Evolutionary conservation across 225 moss, liverwort and hornwort species (phyloP).

Genomic region (Polytrichum formosum): DNA sequence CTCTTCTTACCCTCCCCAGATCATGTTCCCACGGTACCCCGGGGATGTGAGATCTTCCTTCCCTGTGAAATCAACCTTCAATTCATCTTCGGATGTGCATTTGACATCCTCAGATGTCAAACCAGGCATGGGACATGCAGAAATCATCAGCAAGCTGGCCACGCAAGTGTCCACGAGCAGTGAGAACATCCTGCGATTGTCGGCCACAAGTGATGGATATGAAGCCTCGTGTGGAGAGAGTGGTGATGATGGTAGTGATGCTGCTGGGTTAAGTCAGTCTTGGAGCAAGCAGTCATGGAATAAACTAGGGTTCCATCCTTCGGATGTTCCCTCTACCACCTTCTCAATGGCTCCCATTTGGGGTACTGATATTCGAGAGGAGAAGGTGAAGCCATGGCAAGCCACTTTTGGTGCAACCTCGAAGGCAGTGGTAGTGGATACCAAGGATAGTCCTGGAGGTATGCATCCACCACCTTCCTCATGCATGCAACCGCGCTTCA

Average conservation of each 20-base stretch:
- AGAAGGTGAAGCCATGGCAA: conserved; percentile 52
- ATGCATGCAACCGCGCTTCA: no score
- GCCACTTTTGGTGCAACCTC: conserved; percentile 7
- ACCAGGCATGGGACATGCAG: not conserved
- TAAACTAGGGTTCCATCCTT: conserved; percentile 45
- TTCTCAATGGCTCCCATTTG: conserved; percentile 16
- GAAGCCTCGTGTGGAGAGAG: conserved; percentile 89
- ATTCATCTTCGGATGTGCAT: conserved; percentile 18
- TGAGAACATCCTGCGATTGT: conserved; percentile 41
- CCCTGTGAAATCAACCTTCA: conserved; percentile 8
- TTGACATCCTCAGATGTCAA: not conserved
- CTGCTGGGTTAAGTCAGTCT: conserved; percentile 41
- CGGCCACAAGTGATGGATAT: conserved; percentile 80
- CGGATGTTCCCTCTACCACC: conserved; percentile 12
- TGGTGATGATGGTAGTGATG: conserved; percentile 66
- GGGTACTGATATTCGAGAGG: conserved; percentile 29
- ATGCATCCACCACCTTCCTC: not conserved
- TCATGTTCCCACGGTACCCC: conserved; percentile 34
- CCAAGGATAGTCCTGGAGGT: conserved; percentile 48
- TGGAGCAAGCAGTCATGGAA: conserved; percentile 60
- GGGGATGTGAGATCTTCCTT: conserved; percentile 24
- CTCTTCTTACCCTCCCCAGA: conserved; percentile 28
- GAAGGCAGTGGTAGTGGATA: conserved; percentile 6
- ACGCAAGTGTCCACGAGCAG: conserved; percentile 14
- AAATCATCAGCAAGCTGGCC: conserved; percentile 2